phyloP scores from a whole-genome alignment of 2,329 filamentous ascomycete genomes.

The Immersiporthe knoxdaviesiana region DNA sequence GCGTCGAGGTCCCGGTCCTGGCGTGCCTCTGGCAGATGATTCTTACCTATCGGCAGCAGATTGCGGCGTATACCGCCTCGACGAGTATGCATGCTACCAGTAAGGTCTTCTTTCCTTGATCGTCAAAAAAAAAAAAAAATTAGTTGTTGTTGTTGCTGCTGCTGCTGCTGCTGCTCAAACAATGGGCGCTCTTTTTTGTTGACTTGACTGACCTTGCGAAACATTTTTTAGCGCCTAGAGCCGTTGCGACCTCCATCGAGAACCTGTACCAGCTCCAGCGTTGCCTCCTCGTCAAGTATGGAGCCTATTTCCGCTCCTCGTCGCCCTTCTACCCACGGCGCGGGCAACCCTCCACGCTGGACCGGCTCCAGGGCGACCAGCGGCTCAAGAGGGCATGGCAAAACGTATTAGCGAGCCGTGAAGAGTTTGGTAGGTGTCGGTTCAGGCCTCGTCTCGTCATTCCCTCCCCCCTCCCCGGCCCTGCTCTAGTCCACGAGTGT shows the following conservation, averaged over 20 bases:
- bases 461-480: too few relatives aligned
- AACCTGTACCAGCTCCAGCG: conserved; percentile 33
- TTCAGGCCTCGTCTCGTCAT: neutral
- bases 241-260: neutral
- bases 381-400: conserved; percentile 18
- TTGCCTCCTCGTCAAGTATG: conserved; percentile 38
- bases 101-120: neutral
- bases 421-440: conserved; percentile 22
- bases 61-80: conserved; percentile 21
- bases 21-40: conserved; percentile 29
- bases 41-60: conserved; percentile 26
- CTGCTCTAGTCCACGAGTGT: neutral
- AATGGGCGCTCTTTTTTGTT: too few relatives aligned
- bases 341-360: conserved; percentile 30
- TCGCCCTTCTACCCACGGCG: conserved; percentile 30
- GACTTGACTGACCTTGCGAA: neutral
- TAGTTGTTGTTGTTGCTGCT: too few relatives aligned
- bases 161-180: neutral
- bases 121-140: too few relatives aligned
- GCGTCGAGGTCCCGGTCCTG: conserved; percentile 13
- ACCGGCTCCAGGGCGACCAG: conserved; percentile 26
- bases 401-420: conserved; percentile 6
- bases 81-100: neutral
- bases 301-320: conserved; percentile 36
- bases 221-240: neutral